Conservation (phyloP, 192 early-diverging fungal genomes). For the Jimgerdemannia flammicorona region DNA sequence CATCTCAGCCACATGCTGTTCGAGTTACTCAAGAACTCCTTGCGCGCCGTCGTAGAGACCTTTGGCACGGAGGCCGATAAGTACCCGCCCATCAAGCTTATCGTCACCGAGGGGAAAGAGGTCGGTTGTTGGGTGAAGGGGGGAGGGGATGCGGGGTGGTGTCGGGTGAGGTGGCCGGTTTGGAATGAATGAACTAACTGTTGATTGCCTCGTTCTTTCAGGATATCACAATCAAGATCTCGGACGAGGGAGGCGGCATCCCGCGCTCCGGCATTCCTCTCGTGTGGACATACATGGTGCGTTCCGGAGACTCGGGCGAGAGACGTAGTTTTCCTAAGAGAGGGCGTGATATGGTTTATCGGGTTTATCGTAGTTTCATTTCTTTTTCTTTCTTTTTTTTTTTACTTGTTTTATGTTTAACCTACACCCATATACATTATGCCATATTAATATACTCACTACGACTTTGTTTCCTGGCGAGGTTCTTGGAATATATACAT, state of each 20-base stretch:
- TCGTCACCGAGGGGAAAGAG: conserved; percentile 83
- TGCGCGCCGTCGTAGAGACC: conserved; percentile 92
- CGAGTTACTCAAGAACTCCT: conserved; percentile 95
- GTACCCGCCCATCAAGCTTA: conserved; percentile 92
- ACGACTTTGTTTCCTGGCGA: too few relatives aligned
- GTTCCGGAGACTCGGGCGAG: not conserved
- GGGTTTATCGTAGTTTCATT: not conserved
- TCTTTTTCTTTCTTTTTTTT: conserved; percentile 5
- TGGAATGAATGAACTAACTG: too few relatives aligned
- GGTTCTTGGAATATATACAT: too few relatives aligned
- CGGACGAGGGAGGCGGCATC: conserved; percentile 94
- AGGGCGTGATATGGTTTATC: too few relatives aligned
- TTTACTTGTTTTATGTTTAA: not conserved
- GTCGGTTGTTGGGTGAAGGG: conserved; percentile 17
- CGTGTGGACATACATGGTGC: conserved; percentile 93
- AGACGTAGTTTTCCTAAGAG: not conserved
- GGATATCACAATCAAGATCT: conserved; percentile 97
- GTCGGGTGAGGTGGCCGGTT: too few relatives aligned
- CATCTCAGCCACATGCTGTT: conserved; percentile 98
- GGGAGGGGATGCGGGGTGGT: too few relatives aligned
- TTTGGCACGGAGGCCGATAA: conserved; percentile 78
- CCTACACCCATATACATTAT: too few relatives aligned
- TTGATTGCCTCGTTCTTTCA: too few relatives aligned
- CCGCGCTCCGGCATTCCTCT: conserved; percentile 81
- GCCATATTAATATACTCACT: too few relatives aligned